Percentiles rank a stretch among this genome's conserved stretches.
These are phyloP conservation scores for Colletotrichum sp. DNA, from an alignment of 2,329 filamentous ascomycete species.

Conservation along the genomic window DNA sequence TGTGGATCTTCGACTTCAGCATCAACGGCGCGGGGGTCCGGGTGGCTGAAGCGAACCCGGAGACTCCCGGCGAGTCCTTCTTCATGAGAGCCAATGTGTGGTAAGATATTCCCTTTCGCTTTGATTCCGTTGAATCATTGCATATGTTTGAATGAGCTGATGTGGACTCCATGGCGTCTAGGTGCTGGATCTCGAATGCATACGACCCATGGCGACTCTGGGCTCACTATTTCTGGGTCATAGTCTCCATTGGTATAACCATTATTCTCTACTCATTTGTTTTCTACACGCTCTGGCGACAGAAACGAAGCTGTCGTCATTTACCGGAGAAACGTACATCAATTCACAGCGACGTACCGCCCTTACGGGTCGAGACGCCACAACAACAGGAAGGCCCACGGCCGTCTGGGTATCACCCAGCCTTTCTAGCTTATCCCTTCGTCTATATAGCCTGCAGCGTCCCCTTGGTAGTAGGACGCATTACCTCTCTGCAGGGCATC, in stretches of 20 bases:
- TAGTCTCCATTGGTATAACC: slow-evolving; percentile 42
- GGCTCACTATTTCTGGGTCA: slow-evolving; percentile 70
- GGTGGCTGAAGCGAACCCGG: background rate
- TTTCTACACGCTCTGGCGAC: slow-evolving; percentile 37
- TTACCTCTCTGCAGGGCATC: slow-evolving; percentile 58
- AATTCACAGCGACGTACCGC: background rate
- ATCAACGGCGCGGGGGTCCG: slow-evolving; percentile 1
- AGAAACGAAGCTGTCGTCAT: slow-evolving; percentile 12
- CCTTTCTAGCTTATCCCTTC: slow-evolving; percentile 65
- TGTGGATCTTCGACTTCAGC: slow-evolving; percentile 50
- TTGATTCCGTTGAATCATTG: accelerated
- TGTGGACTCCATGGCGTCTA: background rate
- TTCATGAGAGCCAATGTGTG: slow-evolving; percentile 19
- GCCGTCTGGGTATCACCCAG: slow-evolving; percentile 18
- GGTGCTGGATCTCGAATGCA: slow-evolving; percentile 67
- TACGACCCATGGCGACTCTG: slow-evolving; percentile 58
- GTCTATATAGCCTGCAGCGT: slow-evolving; percentile 67
- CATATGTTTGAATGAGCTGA: background rate
- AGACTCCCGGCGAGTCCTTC: slow-evolving; percentile 1
- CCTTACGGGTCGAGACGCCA: background rate
- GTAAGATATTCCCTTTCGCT: background rate
- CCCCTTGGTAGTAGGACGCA: slow-evolving; percentile 62
- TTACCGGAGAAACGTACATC: background rate
- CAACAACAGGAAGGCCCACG: background rate
- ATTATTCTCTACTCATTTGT: slow-evolving; percentile 44